Conservation (phyloP, 1,284 basidiomycete species). For the Cutaneotrichosporon arboriforme region DNA sequence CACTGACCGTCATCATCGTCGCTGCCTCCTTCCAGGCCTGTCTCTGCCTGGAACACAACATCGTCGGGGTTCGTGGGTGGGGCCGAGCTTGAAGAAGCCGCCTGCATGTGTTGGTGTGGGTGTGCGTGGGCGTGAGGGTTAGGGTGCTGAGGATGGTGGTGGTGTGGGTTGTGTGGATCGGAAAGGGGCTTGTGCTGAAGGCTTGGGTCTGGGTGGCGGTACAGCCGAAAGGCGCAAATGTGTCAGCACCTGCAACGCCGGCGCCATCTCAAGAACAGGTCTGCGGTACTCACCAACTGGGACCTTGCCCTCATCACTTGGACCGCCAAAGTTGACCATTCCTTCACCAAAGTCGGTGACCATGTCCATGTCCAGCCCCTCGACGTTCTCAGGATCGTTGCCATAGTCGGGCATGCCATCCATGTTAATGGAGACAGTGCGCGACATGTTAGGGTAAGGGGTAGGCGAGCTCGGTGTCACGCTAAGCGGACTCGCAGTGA, state of each 20-base stretch:
- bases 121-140: too few relatives aligned
- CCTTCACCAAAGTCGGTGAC: conserved; percentile 43
- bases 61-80: conserved; percentile 23
- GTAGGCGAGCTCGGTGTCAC: conserved; percentile 10
- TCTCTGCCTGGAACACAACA: conserved; percentile 41
- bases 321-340: conserved; percentile 34
- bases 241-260: neutral
- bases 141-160: conserved; percentile 5
- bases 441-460: conserved; percentile 14
- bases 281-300: conserved; percentile 14
- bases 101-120: too few relatives aligned
- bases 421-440: conserved; percentile 21
- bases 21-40: conserved; percentile 38
- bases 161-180: neutral
- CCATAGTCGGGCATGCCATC: conserved; percentile 14
- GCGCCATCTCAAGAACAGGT: too few relatives aligned
- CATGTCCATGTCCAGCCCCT: conserved; percentile 36
- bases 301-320: conserved; percentile 17
- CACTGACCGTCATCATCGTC: conserved; percentile 41
- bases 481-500: conserved; percentile 17
- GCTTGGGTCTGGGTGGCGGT: conserved; percentile 7
- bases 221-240: neutral
- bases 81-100: too few relatives aligned
- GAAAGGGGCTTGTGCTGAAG: neutral
- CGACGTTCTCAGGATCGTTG: conserved; percentile 9